Evolutionary conservation across 164 flowering plant genomes (phyloP).

Genomic region (Stephania cephalantha): DNA sequence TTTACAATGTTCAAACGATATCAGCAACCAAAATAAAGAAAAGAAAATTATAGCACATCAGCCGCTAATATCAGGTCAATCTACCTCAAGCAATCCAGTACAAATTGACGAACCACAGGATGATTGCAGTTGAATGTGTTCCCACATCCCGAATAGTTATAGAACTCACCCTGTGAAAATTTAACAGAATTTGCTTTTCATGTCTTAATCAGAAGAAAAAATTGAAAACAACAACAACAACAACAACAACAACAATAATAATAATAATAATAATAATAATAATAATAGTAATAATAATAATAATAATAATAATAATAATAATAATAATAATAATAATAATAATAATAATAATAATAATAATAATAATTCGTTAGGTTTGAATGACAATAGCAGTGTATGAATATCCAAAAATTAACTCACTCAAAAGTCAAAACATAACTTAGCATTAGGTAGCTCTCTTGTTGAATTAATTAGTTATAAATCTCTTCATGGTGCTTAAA

Average conservation of each 20-base stretch:
- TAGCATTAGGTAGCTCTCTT: background rate
- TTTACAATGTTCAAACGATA: too few species aligned
- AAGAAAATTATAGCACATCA: background rate
- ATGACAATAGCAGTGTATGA: background rate
- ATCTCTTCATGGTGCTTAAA: background rate
- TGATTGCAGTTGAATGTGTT: constrained; percentile 97
- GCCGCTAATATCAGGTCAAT: constrained; percentile 7
- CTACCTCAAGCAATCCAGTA: constrained; percentile 85
- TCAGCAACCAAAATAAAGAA: background rate
- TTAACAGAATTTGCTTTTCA: constrained; percentile 3
- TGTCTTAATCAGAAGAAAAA: background rate
- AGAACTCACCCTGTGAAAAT: constrained; percentile 76
- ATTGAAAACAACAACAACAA: too few species aligned
- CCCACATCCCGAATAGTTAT: constrained; percentile 96
- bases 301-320: too few species aligned
- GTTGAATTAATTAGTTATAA: background rate
- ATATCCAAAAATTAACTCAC: background rate
- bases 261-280: too few species aligned
- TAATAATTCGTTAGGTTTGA: background rate
- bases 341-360: too few species aligned
- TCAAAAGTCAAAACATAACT: background rate
- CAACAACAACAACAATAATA: too few species aligned
- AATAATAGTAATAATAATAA: too few species aligned
- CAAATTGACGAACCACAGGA: constrained; percentile 86
- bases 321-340: too few species aligned